Conservation (phyloP, 202 grass and related monocot genomes). For the Eragrostis tef region DNA sequence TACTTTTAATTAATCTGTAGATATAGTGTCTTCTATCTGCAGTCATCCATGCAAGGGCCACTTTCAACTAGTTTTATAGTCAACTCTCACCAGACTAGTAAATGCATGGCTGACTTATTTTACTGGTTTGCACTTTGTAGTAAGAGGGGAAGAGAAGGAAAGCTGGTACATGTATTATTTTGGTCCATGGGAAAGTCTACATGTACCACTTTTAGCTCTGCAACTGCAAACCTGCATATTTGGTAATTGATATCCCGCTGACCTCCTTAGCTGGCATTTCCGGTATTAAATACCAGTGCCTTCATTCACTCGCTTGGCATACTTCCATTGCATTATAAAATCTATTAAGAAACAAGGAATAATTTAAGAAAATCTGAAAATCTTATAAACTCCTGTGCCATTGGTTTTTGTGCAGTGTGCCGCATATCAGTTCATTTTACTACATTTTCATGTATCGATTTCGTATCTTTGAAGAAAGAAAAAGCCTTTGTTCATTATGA, state of each 20-base stretch:
- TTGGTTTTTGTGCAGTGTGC: not conserved
- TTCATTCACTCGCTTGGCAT: slow-evolving; percentile 46
- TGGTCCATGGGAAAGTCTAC: slow-evolving; percentile 52
- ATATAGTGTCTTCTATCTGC: slow-evolving; percentile 38
- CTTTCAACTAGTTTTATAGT: slow-evolving; percentile 48
- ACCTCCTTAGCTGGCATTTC: slow-evolving; percentile 59
- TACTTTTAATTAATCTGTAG: slow-evolving; percentile 33
- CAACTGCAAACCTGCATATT: slow-evolving; percentile 57
- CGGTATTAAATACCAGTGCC: slow-evolving; percentile 56
- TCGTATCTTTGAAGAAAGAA: slow-evolving; percentile 3
- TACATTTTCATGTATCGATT: slow-evolving; percentile 11
- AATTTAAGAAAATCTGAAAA: slow-evolving; percentile 1
- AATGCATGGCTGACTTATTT: slow-evolving; percentile 58
- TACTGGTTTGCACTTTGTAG: slow-evolving; percentile 67
- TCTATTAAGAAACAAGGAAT: not conserved
- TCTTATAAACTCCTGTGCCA: not conserved
- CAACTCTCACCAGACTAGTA: slow-evolving; percentile 47
- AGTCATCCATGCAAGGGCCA: slow-evolving; percentile 47
- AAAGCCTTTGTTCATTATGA: not conserved
- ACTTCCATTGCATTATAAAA: slow-evolving; percentile 22
- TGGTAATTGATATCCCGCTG: slow-evolving; percentile 62
- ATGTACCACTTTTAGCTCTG: slow-evolving; percentile 53
- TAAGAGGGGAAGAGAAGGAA: slow-evolving; percentile 63
- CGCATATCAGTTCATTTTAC: slow-evolving; percentile 11
- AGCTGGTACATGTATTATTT: slow-evolving; percentile 60